These are phyloP conservation scores for Aspergillus heteromorphus DNA, from an alignment of 495 filamentous ascomycete genomes.

Conservation along the genomic window DNA sequence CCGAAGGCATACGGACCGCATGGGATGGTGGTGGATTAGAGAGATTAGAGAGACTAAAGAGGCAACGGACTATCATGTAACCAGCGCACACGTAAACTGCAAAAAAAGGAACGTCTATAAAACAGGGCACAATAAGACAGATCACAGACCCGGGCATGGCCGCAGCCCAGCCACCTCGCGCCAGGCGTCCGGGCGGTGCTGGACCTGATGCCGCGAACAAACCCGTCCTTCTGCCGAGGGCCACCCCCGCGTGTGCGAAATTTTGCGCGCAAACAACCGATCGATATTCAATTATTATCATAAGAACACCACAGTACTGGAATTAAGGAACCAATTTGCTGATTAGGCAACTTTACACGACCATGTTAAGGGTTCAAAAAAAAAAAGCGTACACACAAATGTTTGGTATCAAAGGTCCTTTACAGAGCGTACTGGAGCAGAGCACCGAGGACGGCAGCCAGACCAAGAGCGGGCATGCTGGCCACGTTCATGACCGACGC, in stretches of 20 bases:
- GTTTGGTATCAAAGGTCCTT: slow-evolving; percentile 17
- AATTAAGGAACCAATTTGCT: slow-evolving; percentile 35
- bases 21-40: too few relatives aligned
- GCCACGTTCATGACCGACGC: slow-evolving; percentile 37
- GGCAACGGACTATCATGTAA: slow-evolving; percentile 2
- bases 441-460: slow-evolving; percentile 39
- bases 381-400: slow-evolving; percentile 22
- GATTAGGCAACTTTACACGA: slow-evolving; percentile 33
- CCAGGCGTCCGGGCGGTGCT: not conserved
- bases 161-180: not conserved
- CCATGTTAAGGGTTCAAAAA: slow-evolving; percentile 14
- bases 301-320: slow-evolving; percentile 37
- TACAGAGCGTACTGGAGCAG: slow-evolving; percentile 45
- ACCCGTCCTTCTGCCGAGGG: slow-evolving; percentile 12
- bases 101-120: slow-evolving; percentile 24
- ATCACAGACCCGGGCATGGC: not conserved
- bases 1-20: too few relatives aligned
- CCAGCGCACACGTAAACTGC: slow-evolving; percentile 10
- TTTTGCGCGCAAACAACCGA: slow-evolving; percentile 36
- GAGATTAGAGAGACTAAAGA: too few relatives aligned
- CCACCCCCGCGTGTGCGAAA: slow-evolving; percentile 24
- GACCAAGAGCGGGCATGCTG: slow-evolving; percentile 39
- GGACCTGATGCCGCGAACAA: not conserved
- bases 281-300: slow-evolving; percentile 45
- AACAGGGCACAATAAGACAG: slow-evolving; percentile 11